These are phyloP conservation scores for Botryosphaeria dothidea DNA, from an alignment of 2,329 filamentous ascomycete genomes.

Conservation along the genomic window DNA sequence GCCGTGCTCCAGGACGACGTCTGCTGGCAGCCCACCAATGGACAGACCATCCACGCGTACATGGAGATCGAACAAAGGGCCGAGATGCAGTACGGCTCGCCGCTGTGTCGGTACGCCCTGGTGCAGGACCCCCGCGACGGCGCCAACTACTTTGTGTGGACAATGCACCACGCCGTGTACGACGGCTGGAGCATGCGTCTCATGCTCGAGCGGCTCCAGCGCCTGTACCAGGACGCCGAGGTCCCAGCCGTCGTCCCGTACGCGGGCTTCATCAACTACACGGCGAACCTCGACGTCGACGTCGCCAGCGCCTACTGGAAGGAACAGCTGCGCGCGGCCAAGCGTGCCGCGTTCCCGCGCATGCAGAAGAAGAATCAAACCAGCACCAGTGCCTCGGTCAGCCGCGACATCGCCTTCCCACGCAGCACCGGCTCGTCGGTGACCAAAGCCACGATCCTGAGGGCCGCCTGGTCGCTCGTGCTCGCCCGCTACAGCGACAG, in stretches of 20 bases:
- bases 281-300: conserved; percentile 35
- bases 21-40: neutral
- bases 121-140: conserved; percentile 20
- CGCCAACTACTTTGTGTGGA: neutral
- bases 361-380: neutral
- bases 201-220: neutral
- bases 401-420: neutral
- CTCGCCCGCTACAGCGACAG: neutral
- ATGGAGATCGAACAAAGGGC: conserved; percentile 32
- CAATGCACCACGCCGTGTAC: conserved; percentile 40
- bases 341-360: neutral
- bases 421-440: neutral
- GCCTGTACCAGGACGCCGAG: neutral
- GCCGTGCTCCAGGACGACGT: neutral
- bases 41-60: neutral
- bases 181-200: conserved; percentile 28
- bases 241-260: neutral
- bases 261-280: neutral
- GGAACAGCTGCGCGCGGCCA: neutral
- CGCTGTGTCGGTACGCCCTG: conserved; percentile 41
- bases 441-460: neutral
- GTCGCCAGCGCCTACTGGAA: conserved; percentile 29
- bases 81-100: conserved; percentile 31
- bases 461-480: neutral
- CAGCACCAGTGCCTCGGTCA: neutral